Percentiles rank a stretch among this genome's conserved stretches.
phyloP scores from a whole-genome alignment of 2,329 filamentous ascomycete genomes.

The Fusarium pilosicola region DNA sequence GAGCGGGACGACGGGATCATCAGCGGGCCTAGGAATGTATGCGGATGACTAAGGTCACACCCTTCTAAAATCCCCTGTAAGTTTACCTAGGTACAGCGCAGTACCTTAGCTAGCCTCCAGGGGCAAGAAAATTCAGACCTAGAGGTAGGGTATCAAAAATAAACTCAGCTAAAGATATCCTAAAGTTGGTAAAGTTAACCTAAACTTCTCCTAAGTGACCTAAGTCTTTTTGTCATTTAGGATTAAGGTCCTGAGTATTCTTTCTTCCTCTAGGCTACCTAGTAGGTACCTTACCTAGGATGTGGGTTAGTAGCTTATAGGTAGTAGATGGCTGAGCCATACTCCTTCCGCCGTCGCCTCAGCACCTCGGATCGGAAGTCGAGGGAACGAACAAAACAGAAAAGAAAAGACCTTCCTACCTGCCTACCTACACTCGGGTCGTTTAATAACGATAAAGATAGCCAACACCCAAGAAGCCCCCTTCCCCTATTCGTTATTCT shows the following conservation, averaged over 20 bases:
- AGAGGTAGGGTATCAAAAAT: too few species aligned
- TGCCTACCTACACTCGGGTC: slow-evolving; percentile 20
- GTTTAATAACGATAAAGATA: slow-evolving; percentile 26
- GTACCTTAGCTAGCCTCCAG: not conserved
- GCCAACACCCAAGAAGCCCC: not conserved
- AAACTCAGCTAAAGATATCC: too few species aligned
- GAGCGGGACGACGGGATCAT: slow-evolving; percentile 22
- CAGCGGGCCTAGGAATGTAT: slow-evolving; percentile 29
- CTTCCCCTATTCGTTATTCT: not conserved
- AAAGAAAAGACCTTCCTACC: slow-evolving; percentile 17
- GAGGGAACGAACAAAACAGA: slow-evolving; percentile 16
- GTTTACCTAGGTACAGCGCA: not conserved
- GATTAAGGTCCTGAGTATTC: too few species aligned
- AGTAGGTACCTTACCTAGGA: too few species aligned
- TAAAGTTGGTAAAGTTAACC: too few species aligned
- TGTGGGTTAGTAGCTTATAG: too few species aligned
- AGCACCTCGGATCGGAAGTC: slow-evolving; percentile 10
- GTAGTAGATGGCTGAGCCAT: not conserved
- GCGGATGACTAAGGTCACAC: slow-evolving; percentile 29
- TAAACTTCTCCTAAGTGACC: too few species aligned
- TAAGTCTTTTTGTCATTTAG: too few species aligned
- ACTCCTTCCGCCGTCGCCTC: slow-evolving; percentile 1
- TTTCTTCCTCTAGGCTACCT: too few species aligned
- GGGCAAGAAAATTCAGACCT: too few species aligned
- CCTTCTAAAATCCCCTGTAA: slow-evolving; percentile 16